Evolutionary conservation across 176 grass and related monocot species (phyloP).

Genomic region (Zizania latifolia): DNA sequence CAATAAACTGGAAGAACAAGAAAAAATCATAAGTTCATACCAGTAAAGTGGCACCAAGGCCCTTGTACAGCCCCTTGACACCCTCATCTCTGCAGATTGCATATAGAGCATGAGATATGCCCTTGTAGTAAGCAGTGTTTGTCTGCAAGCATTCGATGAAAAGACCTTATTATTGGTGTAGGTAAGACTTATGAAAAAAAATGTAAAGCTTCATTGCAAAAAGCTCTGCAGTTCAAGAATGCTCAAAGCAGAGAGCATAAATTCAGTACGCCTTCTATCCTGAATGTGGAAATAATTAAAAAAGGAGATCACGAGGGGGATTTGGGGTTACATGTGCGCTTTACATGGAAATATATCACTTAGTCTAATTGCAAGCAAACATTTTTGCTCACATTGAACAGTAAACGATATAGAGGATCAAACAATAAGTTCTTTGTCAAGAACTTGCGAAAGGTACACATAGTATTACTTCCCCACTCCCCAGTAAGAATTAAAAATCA

Average conservation of each 20-base stretch:
- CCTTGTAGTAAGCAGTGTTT: conserved; percentile 82
- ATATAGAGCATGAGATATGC: conserved; percentile 83
- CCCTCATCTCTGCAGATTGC: conserved; percentile 93
- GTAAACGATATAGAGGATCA: too few species aligned
- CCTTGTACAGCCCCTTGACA: conserved; percentile 80
- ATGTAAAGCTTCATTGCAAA: not conserved
- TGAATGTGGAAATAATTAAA: not conserved
- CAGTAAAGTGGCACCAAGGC: conserved; percentile 86
- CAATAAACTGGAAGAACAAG: not conserved
- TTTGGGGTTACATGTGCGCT: not conserved
- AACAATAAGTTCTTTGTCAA: too few species aligned
- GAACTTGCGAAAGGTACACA: too few species aligned
- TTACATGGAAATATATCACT: not conserved
- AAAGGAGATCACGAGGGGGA: not conserved
- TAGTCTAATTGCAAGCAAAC: not conserved
- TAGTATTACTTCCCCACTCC: too few species aligned
- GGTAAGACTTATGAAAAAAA: not conserved
- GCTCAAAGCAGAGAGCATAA: not conserved
- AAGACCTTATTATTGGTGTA: conserved; percentile 5
- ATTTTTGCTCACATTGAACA: not conserved
- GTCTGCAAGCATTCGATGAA: conserved; percentile 55
- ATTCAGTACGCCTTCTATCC: not conserved
- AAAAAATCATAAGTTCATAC: conserved; percentile 34
- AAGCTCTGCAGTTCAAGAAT: not conserved
- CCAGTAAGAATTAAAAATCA: too few species aligned